These are phyloP conservation scores for Cryptosporidium baileyi DNA, from an alignment of 169 alveolate species.

Conservation along the genomic window DNA sequence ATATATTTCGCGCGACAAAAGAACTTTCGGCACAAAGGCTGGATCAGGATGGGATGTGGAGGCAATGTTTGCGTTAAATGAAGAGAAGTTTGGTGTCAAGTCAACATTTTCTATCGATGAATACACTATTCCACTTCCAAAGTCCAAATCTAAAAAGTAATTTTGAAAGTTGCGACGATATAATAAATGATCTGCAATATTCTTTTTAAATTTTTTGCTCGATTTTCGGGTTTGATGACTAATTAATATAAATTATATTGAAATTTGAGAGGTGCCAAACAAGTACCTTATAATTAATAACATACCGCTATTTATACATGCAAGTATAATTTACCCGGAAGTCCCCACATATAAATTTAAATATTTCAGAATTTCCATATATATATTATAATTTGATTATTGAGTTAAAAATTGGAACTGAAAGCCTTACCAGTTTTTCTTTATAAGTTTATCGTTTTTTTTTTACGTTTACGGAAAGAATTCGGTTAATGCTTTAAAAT, in stretches of 20 bases:
- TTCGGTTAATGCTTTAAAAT: no score
- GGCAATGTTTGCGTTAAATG: slow-evolving; percentile 87
- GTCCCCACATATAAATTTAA: not conserved
- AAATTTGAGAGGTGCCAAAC: no score
- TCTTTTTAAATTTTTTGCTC: no score
- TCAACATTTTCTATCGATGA: slow-evolving; percentile 81
- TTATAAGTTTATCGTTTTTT: no score
- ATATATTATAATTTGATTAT: not conserved
- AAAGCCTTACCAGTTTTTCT: no score
- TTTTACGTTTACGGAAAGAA: no score
- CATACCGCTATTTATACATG: not conserved
- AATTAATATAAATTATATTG: no score
- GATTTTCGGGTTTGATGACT: no score
- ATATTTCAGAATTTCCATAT: not conserved
- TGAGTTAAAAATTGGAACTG: no score
- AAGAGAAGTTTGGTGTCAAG: slow-evolving; percentile 84
- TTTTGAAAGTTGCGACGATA: not conserved
- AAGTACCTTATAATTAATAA: no score
- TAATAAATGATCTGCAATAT: no score
- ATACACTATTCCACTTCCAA: slow-evolving; percentile 76
- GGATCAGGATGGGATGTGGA: slow-evolving; percentile 85
- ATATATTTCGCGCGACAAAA: slow-evolving; percentile 66
- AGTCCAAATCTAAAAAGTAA: slow-evolving; percentile 3
- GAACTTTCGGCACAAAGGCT: slow-evolving; percentile 79
- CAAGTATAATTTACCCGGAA: not conserved